Evolutionary conservation across 2,329 filamentous ascomycete genomes (phyloP).

Genomic region (Emydomyces testavorans): DNA sequence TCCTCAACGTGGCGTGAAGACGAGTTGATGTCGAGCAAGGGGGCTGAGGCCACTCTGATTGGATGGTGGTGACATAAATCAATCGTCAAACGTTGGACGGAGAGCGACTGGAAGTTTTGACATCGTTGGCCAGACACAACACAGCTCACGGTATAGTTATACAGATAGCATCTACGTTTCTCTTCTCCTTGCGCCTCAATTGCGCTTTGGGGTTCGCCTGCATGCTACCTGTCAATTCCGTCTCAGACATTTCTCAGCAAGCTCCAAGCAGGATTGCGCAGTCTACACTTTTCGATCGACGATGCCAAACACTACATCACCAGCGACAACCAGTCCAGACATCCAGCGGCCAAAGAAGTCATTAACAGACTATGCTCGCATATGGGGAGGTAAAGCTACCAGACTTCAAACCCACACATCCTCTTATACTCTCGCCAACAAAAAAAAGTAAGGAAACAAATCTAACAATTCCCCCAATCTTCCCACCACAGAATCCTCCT

Average conservation of each 20-base stretch:
- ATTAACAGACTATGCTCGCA: conserved; percentile 29
- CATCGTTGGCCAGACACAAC: neutral
- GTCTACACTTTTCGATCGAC: neutral
- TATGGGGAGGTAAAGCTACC: conserved; percentile 33
- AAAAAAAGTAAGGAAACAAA: too few species aligned
- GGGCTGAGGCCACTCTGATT: neutral
- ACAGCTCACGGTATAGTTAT: too few species aligned
- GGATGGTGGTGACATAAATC: neutral
- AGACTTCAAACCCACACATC: too few species aligned
- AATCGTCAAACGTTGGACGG: too few species aligned
- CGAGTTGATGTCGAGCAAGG: neutral
- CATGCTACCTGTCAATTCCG: too few species aligned
- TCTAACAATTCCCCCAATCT: neutral
- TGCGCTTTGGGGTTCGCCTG: neutral
- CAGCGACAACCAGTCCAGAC: conserved; percentile 13
- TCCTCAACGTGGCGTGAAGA: neutral
- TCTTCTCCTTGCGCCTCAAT: neutral
- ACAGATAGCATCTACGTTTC: neutral
- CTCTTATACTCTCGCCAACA: too few species aligned
- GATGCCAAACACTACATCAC: conserved; percentile 3
- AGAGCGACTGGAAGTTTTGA: neutral
- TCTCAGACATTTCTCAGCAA: neutral
- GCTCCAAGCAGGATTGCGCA: neutral
- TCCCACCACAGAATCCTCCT: conserved; percentile 45
- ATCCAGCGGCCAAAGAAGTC: conserved; percentile 30